Base-by-base conservation (phyloP, 1,139 yeast genomes). In the Hansenula sp. region DNA sequence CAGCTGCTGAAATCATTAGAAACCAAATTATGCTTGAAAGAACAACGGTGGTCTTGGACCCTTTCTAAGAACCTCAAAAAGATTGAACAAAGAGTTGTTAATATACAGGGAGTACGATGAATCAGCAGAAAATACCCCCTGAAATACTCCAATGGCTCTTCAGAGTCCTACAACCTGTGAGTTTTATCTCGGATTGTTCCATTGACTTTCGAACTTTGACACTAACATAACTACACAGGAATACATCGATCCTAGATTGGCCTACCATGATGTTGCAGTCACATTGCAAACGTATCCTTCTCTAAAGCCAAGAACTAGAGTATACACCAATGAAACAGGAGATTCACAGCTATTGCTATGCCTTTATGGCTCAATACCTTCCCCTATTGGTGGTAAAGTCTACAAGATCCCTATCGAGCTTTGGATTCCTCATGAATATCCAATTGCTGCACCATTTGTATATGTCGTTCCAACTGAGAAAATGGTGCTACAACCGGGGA, bases 361-460 rank as follows among this genome's bases (percentile, higher is more conserved):
- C 49, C 53, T 90, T 2, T 74, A 72, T 53, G 96, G 96, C 0
- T 68, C 74, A 2, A 53, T 82, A 4, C 72, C 75, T 0, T 59
- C 67, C 0, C 38, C 45, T 8, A 62, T 66, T 32, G 57, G 58
- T 15, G 52, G 61, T 48, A 55, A 60, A 7, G 56, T 59, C 1
- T 66, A 69, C 43, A 60, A 67, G 19, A 51, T 81, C n/a, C 90
- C 91, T 0, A 60, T 87, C 12, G 80, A 81, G 47, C 65, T 90
- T 4, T 90, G 96, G 96, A 59, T 91, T 1, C 96, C 96, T 0
- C 72, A 73, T 33, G 68, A 72, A 25, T 88, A 87, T 55, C 96
- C 96, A 0, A 58, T 55, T 25, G 60, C 55, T 3, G 73, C 81
- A 1, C 97, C 97, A 0, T 57, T 79, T 19, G 74, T 79, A 0